Base-by-base conservation (phyloP, 768 basidiomycete species). In the Rhodotorula diobovata region DNA sequence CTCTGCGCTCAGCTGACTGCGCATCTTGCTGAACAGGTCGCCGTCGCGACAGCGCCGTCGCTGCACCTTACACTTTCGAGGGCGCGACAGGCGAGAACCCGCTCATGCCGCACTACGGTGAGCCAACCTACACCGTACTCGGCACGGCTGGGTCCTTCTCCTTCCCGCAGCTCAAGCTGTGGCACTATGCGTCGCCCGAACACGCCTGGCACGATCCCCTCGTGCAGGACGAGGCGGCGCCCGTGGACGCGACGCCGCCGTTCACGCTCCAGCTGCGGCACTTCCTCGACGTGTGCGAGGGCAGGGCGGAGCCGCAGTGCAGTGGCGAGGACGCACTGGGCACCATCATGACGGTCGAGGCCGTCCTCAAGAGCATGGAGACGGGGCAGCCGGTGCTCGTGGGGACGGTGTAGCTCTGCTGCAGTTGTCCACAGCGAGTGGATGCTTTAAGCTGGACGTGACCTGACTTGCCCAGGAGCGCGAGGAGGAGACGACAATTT, bases 51-150 rank as follows among this genome's bases (percentile, higher is more conserved):
- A 77, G 76, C 45, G 76, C 71, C 1, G 32, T 74, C 21, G 61
- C 74, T 9, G 71, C 76, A 7, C 71, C 76, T n/a, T 66, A 57
- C 58, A 57, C 43, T 28, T 74, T 71, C 32, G 76, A 76, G 55
- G 28, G 48, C 21, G 74, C 74, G 2, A 77, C 76, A 2, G 76
- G 74, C n/a, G 76, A 77, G 54, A 77, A 77, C 54, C 76, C 76
- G 37, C 41, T 65, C 20, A 63, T 76, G n/a, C 67, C 70, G 30
- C 58, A 51, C 9, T 30, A 51, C 28, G 28, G 60, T 16, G 61
- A 71, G 51, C 54, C 70, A 8, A 53, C 74, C 45, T 77, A 76
- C 64, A 60, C 57, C 30, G 43, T 77, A 37, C 41, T 77, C 37
- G 75, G 75, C 63, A 76, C 68, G 21, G 1, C 2, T 6, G 75